Evolutionary conservation across 2,329 filamentous ascomycete genomes (phyloP), one percentile per base, ranked within the genome.

Genomic region (Trichoderma harzianum): DNA sequence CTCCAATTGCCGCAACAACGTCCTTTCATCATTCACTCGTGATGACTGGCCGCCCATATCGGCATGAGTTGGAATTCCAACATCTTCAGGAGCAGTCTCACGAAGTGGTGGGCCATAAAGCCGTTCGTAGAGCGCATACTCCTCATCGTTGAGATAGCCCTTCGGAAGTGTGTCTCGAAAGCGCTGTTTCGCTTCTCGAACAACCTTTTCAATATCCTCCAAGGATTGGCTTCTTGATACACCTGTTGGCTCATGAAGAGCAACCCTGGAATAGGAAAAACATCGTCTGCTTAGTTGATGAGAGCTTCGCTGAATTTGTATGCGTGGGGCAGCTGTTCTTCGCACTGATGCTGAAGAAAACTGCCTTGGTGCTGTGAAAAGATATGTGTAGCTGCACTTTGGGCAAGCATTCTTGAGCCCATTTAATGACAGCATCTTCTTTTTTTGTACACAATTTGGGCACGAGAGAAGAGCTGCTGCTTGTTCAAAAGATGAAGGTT

Each of bases 101-200:
- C 90, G 86, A 73, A 93, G 79, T 2, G 94, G 93, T 39, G 90
- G 85, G 1, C 95, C 95, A 79, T 96, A 98, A 18, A 97, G 83
- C 74, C 94, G 87, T 78, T 92, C 90, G 80, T 97, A 97, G 1
- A 97, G 83, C 62, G 83, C 84, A 77, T 92, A 90, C 79, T 97
- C 94, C 68, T 92, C 88, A 1, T 86, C 85, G 39, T 85, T 90
- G 66, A 98, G 81, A 76, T 93, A 89, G 39, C 87, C 90, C 36
- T 89, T 88, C 0, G 95, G 95, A 28, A 98, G 81, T 0, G 87
- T 90, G 77, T 96, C 91, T 73, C 94, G 91, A 79, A 94, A 97
- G 10, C 89, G 86, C 74, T 93, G 91, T 76, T 92, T 89, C 43
- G 93, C 91, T 75, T 89, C 86, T 70, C 92, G 89, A 36, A 93